Evolutionary conservation across 805 yeast genomes (phyloP), one percentile per base, ranked within the genome.

Genomic region (Pichia heedii): DNA sequence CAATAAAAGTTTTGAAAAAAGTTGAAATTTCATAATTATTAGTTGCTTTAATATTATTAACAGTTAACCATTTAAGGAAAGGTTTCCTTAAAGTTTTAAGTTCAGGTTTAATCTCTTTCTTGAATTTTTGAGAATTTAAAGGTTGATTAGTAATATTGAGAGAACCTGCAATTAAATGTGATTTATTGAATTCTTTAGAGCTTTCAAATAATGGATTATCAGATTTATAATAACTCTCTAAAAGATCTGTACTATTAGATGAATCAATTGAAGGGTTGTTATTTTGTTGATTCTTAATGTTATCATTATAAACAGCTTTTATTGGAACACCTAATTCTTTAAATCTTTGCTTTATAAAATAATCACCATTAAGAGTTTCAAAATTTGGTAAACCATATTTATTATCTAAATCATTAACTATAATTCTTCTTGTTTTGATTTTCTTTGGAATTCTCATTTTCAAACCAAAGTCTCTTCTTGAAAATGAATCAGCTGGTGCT

Each of bases 401-500:
- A 50, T 79, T 79, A 56, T 85, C 94, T 13, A 83, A 58, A 44
- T 81, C 81, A 52, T 81, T 79, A 51, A 71, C 70, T 9, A 79
- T 77, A 36, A 85, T 68, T 57, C 76, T 77, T 34, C 80, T 71
- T 16, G 76, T 66, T 34, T 77, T 77, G 37, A 75, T 59, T 52
- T 75, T 78, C 33, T 68, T 66, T 3, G 95, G 95, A 38, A 85
- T 64, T 19, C 83, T 68, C 37, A 79, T 67, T 57, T 85, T 85
- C 47, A 85, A 62, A 54, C 95, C 95, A 71, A 75, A 85, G 61
- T 84, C 84, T 48, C 82, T 79, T 62, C 85, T 69, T 13, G 69
- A 58, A 37, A 80, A 73, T 39, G 82, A 71, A 8, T 83, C 69
- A 39, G 79, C 75, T 41, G 84, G 78, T 0, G 93, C 79, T 60